Base-by-base conservation (phyloP, 2,329 filamentous ascomycete species). In the Aspergillus vadensis region DNA sequence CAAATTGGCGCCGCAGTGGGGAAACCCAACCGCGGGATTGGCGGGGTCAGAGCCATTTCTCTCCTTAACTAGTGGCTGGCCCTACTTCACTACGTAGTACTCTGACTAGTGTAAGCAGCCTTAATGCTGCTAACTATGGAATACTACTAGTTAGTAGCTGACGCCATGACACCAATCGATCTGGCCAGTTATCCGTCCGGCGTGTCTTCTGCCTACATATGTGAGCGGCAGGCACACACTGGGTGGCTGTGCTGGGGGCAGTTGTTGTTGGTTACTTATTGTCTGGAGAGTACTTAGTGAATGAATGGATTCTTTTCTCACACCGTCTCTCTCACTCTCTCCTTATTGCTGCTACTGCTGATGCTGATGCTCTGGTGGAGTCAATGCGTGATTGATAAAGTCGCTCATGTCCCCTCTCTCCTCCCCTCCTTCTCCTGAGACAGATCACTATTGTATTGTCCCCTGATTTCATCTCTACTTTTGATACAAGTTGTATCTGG, bases 1-100 rank as follows among this genome's bases (percentile, higher is more conserved):
- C 44, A 15, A 27, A 49, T 49, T 49, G 44, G 44, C 44, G 44
- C 44, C 44, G 44, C 23, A 49, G 44, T 49, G 44, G 44, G 44
- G 44, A 48, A 48, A 27, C 8, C 32, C 32, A 36, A 14, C 10
- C 23, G 44, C 44, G 44, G 44, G 39, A n/a, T 49, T 49, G 44
- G 21, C 44, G 44, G 44, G 44, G 25, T 30, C 27, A 30, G 27
- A 30, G 27, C 27, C 27, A 30, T 30, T 8, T 8, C n/a, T 17
- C 27, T 30, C 4, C 27, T 30, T 10, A 17, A 27, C 44, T 15
- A 49, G 21, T n/a, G 25, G 25, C 25, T 27, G 25, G 25, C 25
- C 25, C 25, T 27, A 27, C 25, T 27, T 27, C 7, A 6, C 25
- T 8, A 27, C 25, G 25, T 27, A 27, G 25, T 27, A 36, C 27